These are phyloP conservation scores for apple (Malus domestica) DNA, from an alignment of 306 rosid species.

Conservation along the genomic window ASM211411v1 NC_041805.1:21698501-21699000, in stretches of 20 bases:
- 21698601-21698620: no score
- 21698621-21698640: no score
- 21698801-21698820: slow-evolving; percentile 46
- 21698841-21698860: slow-evolving; percentile 45
- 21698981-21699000: neutral
- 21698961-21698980: neutral
- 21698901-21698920: neutral
- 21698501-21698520: neutral
- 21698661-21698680: neutral
- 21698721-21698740: slow-evolving; percentile 21
- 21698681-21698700: neutral
- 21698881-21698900: neutral
- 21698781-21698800: slow-evolving; percentile 21
- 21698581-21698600: neutral
- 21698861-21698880: slow-evolving; percentile 27
- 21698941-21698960: slow-evolving; percentile 15
- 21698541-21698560: neutral
- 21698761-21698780: slow-evolving; percentile 20
- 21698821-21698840: slow-evolving; percentile 17
- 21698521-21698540: neutral
- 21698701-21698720: neutral
- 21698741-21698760: slow-evolving; percentile 7
- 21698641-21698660: no score
- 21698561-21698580: neutral
- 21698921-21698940: neutral